A percentile compares a stretch with the other conserved stretches of the same genome.
Conservation (phyloP, 495 filamentous ascomycete genomes). For the Podospora australis region DNA sequence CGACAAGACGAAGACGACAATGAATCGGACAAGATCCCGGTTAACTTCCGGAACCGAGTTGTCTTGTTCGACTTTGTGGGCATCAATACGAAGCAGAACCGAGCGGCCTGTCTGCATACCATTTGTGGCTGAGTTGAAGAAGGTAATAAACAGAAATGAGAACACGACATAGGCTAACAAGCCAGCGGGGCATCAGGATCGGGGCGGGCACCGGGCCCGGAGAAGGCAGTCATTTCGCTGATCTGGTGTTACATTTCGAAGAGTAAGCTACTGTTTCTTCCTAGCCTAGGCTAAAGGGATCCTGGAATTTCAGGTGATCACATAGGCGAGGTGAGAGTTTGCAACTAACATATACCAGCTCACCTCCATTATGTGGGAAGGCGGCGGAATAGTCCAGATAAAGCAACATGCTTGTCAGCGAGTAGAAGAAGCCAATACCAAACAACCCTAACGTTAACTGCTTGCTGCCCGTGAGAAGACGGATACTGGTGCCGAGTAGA, state of each 20-base stretch:
- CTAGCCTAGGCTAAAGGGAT: no score
- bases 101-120: not conserved
- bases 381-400: not conserved
- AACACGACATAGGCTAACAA: not conserved
- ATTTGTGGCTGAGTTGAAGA: not conserved
- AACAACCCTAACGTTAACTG: not conserved
- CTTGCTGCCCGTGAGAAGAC: conserved; percentile 32
- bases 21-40: not conserved
- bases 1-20: not conserved
- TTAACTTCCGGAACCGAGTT: not conserved
- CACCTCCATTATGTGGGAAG: not conserved
- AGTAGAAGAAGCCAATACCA: not conserved
- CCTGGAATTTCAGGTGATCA: no score
- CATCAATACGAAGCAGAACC: not conserved
- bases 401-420: not conserved
- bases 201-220: not conserved
- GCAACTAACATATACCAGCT: not conserved
- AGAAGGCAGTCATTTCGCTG: not conserved
- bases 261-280: no score
- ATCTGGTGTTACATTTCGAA: no score
- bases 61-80: not conserved
- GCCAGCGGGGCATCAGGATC: not conserved
- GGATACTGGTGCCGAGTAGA: conserved; percentile 45
- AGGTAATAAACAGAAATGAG: not conserved
- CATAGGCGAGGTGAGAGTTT: not conserved